phyloP scores from a whole-genome alignment of 495 filamentous ascomycete genomes.

The Xylaria cubensis region DNA sequence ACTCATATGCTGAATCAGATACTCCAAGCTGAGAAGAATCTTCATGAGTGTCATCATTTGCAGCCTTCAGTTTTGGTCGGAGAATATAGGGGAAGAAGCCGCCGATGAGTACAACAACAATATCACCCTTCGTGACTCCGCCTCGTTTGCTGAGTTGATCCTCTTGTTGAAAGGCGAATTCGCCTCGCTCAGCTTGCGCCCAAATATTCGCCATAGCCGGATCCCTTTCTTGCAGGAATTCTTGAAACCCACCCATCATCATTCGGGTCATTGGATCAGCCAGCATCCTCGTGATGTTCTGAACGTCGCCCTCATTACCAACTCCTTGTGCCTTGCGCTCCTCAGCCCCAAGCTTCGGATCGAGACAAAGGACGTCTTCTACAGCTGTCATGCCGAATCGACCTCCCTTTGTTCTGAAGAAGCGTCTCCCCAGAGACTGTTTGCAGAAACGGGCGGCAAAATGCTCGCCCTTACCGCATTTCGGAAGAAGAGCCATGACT shows the following conservation, averaged over 20 bases:
- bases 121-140: constrained; percentile 33
- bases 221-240: neutral
- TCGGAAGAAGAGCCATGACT: constrained; percentile 27
- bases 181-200: constrained; percentile 26
- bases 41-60: neutral
- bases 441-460: constrained; percentile 12
- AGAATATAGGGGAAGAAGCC: constrained; percentile 36
- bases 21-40: neutral
- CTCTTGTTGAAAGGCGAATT: constrained; percentile 12
- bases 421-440: constrained; percentile 29
- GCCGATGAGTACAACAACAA: constrained; percentile 34
- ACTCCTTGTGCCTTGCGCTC: neutral
- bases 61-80: constrained; percentile 22
- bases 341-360: constrained; percentile 12
- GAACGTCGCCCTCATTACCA: neutral
- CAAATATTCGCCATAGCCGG: neutral
- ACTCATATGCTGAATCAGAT: constrained; percentile 15
- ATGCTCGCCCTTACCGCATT: constrained; percentile 23
- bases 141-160: constrained; percentile 8
- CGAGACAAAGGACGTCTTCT: constrained; percentile 29
- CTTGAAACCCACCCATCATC: neutral
- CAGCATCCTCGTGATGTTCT: neutral
- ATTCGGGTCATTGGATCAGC: neutral
- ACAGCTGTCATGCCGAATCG: constrained; percentile 34
- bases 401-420: constrained; percentile 32